Conservation (phyloP, 306 rosid genomes). For the Prunus dulcis region DNA sequence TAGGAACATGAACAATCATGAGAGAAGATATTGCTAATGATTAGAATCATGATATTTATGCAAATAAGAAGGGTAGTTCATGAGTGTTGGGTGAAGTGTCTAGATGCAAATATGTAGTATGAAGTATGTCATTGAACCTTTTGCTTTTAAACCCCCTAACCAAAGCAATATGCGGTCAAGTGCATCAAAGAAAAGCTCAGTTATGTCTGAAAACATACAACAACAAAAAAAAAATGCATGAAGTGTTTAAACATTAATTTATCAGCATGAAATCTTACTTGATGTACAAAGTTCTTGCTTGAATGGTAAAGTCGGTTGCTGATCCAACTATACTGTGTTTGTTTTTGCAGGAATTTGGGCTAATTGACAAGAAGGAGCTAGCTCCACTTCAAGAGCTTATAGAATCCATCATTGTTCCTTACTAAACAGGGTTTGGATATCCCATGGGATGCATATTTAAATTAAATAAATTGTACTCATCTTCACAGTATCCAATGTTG, state of each 20-base stretch:
- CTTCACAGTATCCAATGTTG: conserved; percentile 16
- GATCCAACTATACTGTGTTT: conserved; percentile 4
- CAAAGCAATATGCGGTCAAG: neutral
- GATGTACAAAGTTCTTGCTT: neutral
- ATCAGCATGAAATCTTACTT: neutral
- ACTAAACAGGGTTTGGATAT: conserved; percentile 43
- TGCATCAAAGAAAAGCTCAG: neutral
- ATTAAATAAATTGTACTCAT: conserved; percentile 29
- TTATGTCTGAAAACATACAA: neutral
- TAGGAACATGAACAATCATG: neutral
- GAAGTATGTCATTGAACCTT: neutral
- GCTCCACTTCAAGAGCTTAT: conserved; percentile 99
- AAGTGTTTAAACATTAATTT: neutral
- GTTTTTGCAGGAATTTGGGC: conserved; percentile 78
- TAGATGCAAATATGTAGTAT: neutral
- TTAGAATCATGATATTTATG: neutral
- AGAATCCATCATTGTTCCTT: conserved; percentile 84
- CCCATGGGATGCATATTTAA: conserved; percentile 28
- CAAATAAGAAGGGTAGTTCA: neutral
- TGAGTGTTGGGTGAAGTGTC: neutral
- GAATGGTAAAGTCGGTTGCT: neutral
- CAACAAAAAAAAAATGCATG: neutral
- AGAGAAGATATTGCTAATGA: neutral
- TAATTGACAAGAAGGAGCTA: conserved; percentile 96
- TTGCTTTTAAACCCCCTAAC: neutral